Base-by-base conservation (phyloP, 106 monocot species). In the Apostasia shenzhenica region DNA sequence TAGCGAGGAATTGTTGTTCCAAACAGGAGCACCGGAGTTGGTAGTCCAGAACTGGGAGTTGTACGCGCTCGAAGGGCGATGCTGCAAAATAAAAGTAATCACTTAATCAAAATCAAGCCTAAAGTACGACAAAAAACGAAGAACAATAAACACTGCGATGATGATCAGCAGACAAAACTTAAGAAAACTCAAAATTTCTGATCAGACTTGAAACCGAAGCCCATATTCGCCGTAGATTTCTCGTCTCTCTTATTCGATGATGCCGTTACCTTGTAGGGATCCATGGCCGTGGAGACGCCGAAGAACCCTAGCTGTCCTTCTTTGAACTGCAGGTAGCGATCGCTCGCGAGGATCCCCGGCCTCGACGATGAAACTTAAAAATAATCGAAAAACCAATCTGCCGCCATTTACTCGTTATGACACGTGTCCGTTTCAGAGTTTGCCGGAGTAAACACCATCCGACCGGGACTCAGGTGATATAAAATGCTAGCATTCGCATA, bases 21-120 rank as follows among this genome's bases (percentile, higher is more conserved):
- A 97, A 42, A 97, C 91, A 37, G 95, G 95, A 5, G 95, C 92
- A 6, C 95, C 95, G 5, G 95, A 88, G 74, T 97, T 97, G 63
- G 95, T 97, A 51, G 86, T 92, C 83, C 83, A 97, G 67, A 79
- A 89, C 2, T 77, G 82, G 12, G 89, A 67, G 79, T 80, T 92
- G 82, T 63, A 79, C 53, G 78, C 66, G 75, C 95, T 97, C 8
- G 95, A 91, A 1, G 95, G 95, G 0, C 91, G 95, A 59, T 84
- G 59, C 92, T 97, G 84, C 78, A 73, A 37, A 56, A 68, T 44
- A 61, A 61, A 44, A 54, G 59, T 67, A 14, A 70, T 5, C 13
- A 48, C 41, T 1, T n/a, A 55, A 57, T 4, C n/a, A 69, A 57
- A 49, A 51, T 37, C 2, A 46, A 13, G 60, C 14, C 68, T 38